Evolutionary conservation across 352 stramenopile species (phyloP).

Genomic region (Globisporangium middletonii): DNA sequence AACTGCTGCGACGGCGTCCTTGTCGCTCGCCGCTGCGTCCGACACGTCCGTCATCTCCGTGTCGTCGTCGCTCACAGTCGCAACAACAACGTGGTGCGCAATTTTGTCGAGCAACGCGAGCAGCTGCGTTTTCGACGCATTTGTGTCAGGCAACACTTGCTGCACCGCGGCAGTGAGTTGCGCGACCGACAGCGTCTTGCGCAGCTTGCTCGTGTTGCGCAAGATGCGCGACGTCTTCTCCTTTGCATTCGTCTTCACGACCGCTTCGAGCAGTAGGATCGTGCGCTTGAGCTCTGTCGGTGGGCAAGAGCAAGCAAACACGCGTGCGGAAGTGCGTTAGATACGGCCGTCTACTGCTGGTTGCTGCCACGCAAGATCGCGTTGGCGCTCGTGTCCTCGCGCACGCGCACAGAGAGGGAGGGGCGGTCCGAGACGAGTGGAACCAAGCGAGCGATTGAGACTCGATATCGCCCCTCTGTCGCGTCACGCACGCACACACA

Average conservation of each 20-base stretch:
- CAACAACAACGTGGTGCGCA: constrained; percentile 26
- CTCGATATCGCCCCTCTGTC: no score
- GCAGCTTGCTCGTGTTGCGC: constrained; percentile 73
- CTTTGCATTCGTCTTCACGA: constrained; percentile 82
- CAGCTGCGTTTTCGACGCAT: constrained; percentile 49
- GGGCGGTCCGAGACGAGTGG: background rate
- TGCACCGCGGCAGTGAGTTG: constrained; percentile 56
- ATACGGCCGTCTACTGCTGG: background rate
- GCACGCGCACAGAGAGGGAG: background rate
- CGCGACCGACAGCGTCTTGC: constrained; percentile 60
- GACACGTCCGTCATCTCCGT: constrained; percentile 56
- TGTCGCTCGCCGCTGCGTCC: constrained; percentile 13
- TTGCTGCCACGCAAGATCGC: constrained; percentile 4
- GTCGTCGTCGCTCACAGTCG: constrained; percentile 33
- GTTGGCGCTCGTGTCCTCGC: background rate
- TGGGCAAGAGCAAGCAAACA: constrained; percentile 1
- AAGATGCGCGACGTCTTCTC: constrained; percentile 80
- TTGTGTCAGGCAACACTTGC: constrained; percentile 58
- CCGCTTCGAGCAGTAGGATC: constrained; percentile 59
- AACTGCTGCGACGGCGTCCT: constrained; percentile 9
- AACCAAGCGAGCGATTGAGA: background rate
- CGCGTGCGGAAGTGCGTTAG: background rate
- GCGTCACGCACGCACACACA: no score
- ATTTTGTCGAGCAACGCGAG: constrained; percentile 48
- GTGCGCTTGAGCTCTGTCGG: constrained; percentile 67